These are phyloP conservation scores for Mycena citricolor DNA, from an alignment of 1,284 basidiomycete species.

Conservation along the genomic window DNA sequence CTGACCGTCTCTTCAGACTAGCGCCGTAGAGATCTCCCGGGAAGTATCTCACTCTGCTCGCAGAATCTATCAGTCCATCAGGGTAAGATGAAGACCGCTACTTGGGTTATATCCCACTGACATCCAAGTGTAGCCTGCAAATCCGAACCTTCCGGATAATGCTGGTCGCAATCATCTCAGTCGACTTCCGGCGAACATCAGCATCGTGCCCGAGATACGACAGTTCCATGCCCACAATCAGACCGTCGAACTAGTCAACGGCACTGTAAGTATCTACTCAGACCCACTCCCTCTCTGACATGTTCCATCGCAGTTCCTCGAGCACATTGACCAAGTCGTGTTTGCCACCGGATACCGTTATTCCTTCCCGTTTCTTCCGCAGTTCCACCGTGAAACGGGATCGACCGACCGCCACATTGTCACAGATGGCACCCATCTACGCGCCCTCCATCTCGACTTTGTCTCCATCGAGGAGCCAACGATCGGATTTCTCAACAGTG, in stretches of 20 bases:
- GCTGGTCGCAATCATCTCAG: conserved; percentile 16
- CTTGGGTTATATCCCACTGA: background rate
- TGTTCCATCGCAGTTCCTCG: conserved; percentile 28
- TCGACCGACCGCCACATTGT: conserved; percentile 36
- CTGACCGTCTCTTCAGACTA: conserved; percentile 29
- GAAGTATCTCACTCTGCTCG: conserved; percentile 35
- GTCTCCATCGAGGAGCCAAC: conserved; percentile 54
- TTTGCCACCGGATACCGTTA: conserved; percentile 49
- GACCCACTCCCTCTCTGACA: background rate
- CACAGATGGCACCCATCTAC: conserved; percentile 46
- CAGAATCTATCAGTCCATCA: conserved; percentile 37
- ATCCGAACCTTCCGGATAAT: conserved; percentile 17
- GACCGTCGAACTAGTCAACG: conserved; percentile 40
- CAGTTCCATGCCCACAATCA: conserved; percentile 31
- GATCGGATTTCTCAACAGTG: conserved; percentile 41
- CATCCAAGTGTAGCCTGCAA: conserved; percentile 7
- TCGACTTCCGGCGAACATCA: conserved; percentile 30
- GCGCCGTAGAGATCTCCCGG: conserved; percentile 42
- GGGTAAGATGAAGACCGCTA: conserved; percentile 29
- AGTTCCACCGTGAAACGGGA: conserved; percentile 38
- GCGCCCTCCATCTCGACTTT: conserved; percentile 44
- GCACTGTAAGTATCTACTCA: conserved; percentile 32
- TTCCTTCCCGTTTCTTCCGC: conserved; percentile 47
- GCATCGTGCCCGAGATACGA: conserved; percentile 30
- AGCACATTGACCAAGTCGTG: conserved; percentile 40